Percentiles rank a stretch among this genome's conserved stretches.
Evolutionary conservation across 2,329 filamentous ascomycete species (phyloP).

Genomic region (Xylariaceae sp.): DNA sequence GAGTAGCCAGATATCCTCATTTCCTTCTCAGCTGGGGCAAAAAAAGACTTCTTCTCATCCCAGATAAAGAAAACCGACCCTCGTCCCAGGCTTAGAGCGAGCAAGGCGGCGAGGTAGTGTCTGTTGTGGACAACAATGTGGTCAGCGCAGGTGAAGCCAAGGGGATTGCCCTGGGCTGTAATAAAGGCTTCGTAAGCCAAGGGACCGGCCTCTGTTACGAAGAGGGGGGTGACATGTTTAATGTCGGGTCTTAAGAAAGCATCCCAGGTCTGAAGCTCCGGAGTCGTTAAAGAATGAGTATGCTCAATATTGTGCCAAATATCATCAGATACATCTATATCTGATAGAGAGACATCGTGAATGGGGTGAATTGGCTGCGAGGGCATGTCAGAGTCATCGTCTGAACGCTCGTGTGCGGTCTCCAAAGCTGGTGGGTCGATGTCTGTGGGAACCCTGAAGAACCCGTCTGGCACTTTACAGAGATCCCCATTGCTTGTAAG

Average conservation of each 20-base stretch:
- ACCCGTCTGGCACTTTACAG: slow-evolving; percentile 29
- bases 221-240: slow-evolving; percentile 43
- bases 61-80: slow-evolving; percentile 70
- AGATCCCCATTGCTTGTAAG: slow-evolving; percentile 10
- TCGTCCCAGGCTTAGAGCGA: slow-evolving; percentile 66
- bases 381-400: neutral
- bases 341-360: slow-evolving; percentile 24
- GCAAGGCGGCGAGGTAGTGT: slow-evolving; percentile 55
- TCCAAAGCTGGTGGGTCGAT: slow-evolving; percentile 18
- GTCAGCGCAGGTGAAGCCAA: slow-evolving; percentile 37
- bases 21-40: slow-evolving; percentile 46
- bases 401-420: slow-evolving; percentile 7
- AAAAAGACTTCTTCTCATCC: slow-evolving; percentile 50
- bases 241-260: slow-evolving; percentile 51
- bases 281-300: slow-evolving; percentile 28
- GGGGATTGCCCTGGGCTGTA: slow-evolving; percentile 38
- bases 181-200: slow-evolving; percentile 64
- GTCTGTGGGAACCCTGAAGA: slow-evolving; percentile 42
- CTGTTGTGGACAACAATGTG: slow-evolving; percentile 46
- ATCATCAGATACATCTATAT: slow-evolving; percentile 35
- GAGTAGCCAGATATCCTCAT: slow-evolving; percentile 59
- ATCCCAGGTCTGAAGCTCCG: slow-evolving; percentile 66
- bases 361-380: slow-evolving; percentile 16
- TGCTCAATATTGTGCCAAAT: slow-evolving; percentile 48
- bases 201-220: slow-evolving; percentile 68